Base-by-base conservation (phyloP, 2,329 filamentous ascomycete species). In the Claviceps maximensis region DNA sequence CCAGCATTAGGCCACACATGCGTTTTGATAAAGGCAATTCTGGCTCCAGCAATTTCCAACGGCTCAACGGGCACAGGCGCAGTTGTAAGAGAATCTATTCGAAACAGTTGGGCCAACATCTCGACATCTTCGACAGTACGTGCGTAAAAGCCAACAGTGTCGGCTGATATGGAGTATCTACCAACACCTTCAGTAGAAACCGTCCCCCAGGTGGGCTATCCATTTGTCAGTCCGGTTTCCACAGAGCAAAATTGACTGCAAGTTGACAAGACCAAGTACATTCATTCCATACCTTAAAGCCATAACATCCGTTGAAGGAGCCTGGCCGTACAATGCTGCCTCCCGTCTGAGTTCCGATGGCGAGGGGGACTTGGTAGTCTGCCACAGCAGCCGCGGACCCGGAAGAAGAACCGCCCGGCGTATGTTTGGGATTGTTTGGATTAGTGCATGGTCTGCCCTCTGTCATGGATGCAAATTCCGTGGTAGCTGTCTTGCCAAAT, bases 401-500 rank as follows among this genome's bases (percentile, higher is more conserved):
- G 0, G 81, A 80, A 0, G 81, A 85, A 0, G 82, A 86, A 47
- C 83, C 83, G 1, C 83, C 83, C 0, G 83, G 83, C 0, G 83
- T 86, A 4, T 84, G 75, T 0, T 72, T 73, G 1, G 69, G 63
- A 62, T 87, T 82, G 58, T 88, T 87, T 0, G 83, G 80, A 61
- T 87, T 87, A 50, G 70, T 82, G 51, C 71, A 71, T 1, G 75
- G 71, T 0, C 80, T 79, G 0, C 80, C 80, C 15, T 69, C 64
- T 1, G 70, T 71, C 0, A 74, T 79, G 2, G 77, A 74, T 0
- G 82, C 79, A 58, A 86, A 84, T 59, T 85, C 80, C 0, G 83
- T 82, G 0, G 82, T 86, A 0, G 75, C 78, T 1, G 67, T 68
- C 52, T 69, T 69, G 38, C 69, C 70, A 15, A 83, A 66, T 10